These are phyloP conservation scores for Trametopsis cervina DNA, from an alignment of 768 basidiomycete species.

Conservation along the genomic window DNA sequence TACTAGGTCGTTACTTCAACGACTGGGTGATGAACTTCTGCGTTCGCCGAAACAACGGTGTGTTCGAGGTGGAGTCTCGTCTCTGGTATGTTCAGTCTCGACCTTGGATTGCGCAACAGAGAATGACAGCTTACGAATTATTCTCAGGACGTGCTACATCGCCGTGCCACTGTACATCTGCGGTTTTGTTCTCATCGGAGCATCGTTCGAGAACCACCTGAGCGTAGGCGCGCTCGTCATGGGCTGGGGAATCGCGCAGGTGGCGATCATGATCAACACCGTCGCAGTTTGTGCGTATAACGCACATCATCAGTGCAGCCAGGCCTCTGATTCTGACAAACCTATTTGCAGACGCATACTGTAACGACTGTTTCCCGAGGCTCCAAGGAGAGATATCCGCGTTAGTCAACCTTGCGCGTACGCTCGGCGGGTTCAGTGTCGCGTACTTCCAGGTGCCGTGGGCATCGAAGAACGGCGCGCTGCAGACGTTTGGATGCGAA, in stretches of 20 bases:
- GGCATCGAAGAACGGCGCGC: constrained; percentile 51
- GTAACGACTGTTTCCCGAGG: constrained; percentile 43
- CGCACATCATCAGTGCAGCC: constrained; percentile 10
- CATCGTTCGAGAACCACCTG: constrained; percentile 45
- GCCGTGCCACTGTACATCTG: constrained; percentile 54
- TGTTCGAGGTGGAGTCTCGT: constrained; percentile 50
- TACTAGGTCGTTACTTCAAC: constrained; percentile 44
- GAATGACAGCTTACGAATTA: neutral
- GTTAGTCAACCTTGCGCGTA: constrained; percentile 49
- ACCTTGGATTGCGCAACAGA: neutral
- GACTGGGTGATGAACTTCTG: constrained; percentile 39
- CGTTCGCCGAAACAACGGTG: constrained; percentile 40
- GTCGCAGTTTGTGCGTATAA: constrained; percentile 49
- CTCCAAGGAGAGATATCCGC: constrained; percentile 57
- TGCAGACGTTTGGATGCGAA: constrained; percentile 57
- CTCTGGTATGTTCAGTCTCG: constrained; percentile 37
- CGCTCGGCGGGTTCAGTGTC: constrained; percentile 55
- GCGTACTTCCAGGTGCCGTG: constrained; percentile 64
- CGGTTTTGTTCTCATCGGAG: constrained; percentile 55
- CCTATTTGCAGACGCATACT: constrained; percentile 34
- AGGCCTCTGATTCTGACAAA: constrained; percentile 6
- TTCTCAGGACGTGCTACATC: constrained; percentile 49
- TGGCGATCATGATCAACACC: constrained; percentile 52
- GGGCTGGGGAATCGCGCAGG: constrained; percentile 61
- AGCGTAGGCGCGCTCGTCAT: constrained; percentile 48